A percentile compares a stretch with the other conserved stretches of the same genome.
Evolutionary conservation across 345 rosid species (phyloP).

Genomic region (Eucalyptus marginata): DNA sequence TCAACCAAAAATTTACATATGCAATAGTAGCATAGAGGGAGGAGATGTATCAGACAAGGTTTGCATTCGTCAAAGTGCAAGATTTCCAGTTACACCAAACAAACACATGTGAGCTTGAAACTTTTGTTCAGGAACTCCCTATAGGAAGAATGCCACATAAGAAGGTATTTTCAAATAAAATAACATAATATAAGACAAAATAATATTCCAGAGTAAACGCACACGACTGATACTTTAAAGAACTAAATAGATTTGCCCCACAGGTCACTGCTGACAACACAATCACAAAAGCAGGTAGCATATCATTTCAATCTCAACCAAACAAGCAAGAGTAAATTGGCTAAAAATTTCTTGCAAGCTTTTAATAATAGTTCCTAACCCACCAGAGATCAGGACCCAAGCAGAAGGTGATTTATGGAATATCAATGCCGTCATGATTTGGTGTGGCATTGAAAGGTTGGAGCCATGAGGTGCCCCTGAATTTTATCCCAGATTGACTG

Average conservation of each 20-base stretch:
- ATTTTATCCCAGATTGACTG: too few species aligned
- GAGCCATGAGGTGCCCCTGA: neutral
- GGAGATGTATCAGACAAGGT: neutral
- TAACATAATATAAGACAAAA: too few species aligned
- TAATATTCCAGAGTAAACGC: neutral
- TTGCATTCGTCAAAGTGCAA: neutral
- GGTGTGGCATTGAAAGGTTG: neutral
- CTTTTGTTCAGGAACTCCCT: neutral
- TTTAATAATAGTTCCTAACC: too few species aligned
- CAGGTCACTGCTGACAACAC: neutral
- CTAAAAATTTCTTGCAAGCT: neutral
- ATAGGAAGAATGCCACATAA: too few species aligned
- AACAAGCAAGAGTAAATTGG: neutral
- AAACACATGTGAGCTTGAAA: neutral
- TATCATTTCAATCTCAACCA: neutral
- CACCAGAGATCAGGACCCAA: too few species aligned
- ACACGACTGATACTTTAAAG: neutral
- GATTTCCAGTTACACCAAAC: neutral
- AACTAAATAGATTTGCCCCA: neutral
- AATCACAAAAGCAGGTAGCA: neutral
- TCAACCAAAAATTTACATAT: too few species aligned
- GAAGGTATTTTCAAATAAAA: too few species aligned
- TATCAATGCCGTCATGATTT: neutral
- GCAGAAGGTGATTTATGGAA: neutral
- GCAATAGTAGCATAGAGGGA: neutral